Evolutionary conservation across 2,329 filamentous ascomycete species (phyloP).

Genomic region (Alternaria sp.): DNA sequence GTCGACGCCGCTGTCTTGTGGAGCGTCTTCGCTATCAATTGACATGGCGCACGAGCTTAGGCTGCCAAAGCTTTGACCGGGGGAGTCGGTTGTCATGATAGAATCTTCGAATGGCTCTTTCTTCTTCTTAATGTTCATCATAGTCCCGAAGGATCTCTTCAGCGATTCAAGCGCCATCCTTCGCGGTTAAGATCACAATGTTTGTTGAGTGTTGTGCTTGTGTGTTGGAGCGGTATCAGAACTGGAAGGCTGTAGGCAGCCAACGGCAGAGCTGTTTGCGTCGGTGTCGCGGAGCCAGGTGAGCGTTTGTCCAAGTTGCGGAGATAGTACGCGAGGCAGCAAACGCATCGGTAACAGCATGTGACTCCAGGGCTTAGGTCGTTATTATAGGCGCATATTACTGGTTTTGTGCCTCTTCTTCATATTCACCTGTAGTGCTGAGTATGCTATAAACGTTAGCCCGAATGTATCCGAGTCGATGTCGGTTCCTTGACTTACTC

Average conservation of each 20-base stretch:
- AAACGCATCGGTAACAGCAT: neutral
- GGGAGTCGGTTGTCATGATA: neutral
- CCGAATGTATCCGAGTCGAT: neutral
- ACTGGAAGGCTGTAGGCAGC: neutral
- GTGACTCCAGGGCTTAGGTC: neutral
- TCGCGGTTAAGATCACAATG: neutral
- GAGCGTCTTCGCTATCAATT: neutral
- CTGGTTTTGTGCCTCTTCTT: neutral
- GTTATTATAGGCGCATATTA: neutral
- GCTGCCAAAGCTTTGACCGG: neutral
- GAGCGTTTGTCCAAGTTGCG: neutral
- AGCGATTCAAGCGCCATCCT: neutral
- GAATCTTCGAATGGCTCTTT: neutral
- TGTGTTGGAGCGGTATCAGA: neutral
- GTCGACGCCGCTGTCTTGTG: neutral
- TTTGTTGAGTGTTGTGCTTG: neutral
- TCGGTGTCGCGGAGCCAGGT: neutral
- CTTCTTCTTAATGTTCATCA: neutral
- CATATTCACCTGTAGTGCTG: neutral
- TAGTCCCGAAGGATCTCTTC: neutral
- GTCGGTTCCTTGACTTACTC: neutral
- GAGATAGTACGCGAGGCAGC: neutral
- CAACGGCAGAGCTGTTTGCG: neutral
- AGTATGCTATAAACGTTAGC: neutral
- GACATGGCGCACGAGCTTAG: neutral